Percentiles rank a stretch among this genome's conserved stretches.
These are phyloP conservation scores for Apiotrichum laibachii DNA, from an alignment of 1,284 basidiomycete genomes.

Conservation along the genomic window DNA sequence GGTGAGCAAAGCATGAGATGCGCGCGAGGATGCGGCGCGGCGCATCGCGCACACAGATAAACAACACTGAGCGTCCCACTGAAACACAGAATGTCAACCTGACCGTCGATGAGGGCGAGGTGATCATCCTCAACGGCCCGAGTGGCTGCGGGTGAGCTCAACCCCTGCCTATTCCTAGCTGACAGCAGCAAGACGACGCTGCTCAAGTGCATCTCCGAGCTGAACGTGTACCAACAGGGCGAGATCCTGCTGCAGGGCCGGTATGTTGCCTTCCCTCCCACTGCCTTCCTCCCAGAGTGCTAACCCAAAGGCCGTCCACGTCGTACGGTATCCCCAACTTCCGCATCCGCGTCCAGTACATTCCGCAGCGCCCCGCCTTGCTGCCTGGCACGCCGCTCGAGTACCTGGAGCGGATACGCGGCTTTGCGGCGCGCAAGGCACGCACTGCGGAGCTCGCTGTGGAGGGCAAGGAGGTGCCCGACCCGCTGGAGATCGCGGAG, in stretches of 20 bases:
- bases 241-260: constrained; percentile 64
- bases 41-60: not conserved
- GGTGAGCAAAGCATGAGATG: constrained; percentile 16
- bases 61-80: not conserved
- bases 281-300: not conserved
- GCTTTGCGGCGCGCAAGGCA: constrained; percentile 58
- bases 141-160: constrained; percentile 63
- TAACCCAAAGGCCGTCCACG: constrained; percentile 3
- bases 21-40: not conserved
- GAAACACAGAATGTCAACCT: constrained; percentile 57
- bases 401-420: constrained; percentile 61
- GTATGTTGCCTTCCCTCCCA: constrained; percentile 52
- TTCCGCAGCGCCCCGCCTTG: constrained; percentile 78
- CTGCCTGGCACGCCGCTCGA: constrained; percentile 74
- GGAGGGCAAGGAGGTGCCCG: constrained; percentile 26
- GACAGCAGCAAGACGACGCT: constrained; percentile 67
- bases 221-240: constrained; percentile 66
- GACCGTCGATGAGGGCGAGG: constrained; percentile 64
- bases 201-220: constrained; percentile 75
- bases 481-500: constrained; percentile 60
- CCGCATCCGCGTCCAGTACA: constrained; percentile 73
- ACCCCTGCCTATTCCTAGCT: not conserved
- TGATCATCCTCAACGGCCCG: constrained; percentile 68
- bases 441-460: constrained; percentile 19
- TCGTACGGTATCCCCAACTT: constrained; percentile 66